Evolutionary conservation across 164 flowering plant genomes (phyloP), one percentile per base, ranked within the genome.

Genomic region (Echeveria elegans): DNA sequence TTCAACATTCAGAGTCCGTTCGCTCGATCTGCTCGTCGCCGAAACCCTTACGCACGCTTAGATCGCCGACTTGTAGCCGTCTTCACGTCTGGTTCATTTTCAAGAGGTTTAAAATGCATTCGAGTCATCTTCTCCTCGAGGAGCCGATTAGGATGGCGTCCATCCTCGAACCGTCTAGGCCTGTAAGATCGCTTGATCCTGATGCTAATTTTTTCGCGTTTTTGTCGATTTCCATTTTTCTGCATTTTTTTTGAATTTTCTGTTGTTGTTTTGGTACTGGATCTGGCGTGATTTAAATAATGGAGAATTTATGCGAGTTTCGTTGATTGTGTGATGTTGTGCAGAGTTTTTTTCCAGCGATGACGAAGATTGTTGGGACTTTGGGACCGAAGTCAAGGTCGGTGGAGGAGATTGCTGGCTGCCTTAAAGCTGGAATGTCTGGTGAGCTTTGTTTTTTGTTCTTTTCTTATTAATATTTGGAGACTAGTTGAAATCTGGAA

Each of bases 341-440:
- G 37, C 64, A 61, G 64, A 31, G 11, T 31, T 61, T 61, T 61
- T 61, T 30, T 31, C 40, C 64, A 61, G 64, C 64, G 9, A 61
- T 61, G 64, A 61, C 64, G n/a, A 61, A 61, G 64, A 61, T 61
- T 29, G n/a, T 61, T 31, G 64, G 64, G 38, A 61, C 64, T 36
- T 36, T 61, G 38, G 64, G 64, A 30, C 64, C 64, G 6, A 61
- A 36, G 38, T 61, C 64, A 23, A 31, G 64, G 40, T 61, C 64
- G 1, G 64, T 61, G 38, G 64, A 61, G 36, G 38, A 36, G 23
- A 31, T 61, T 18, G 30, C 64, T 61, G 64, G 64, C 11, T 61
- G 64, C 64, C 64, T 61, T 7, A 61, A 61, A 18, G 64, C 64
- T 61, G 64, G 64, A 16, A 61, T 61, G 64, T 61, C 64, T 15